These are phyloP conservation scores for Diaporthe amygdali DNA, from an alignment of 2,329 filamentous ascomycete genomes.

Conservation along the genomic window DNA sequence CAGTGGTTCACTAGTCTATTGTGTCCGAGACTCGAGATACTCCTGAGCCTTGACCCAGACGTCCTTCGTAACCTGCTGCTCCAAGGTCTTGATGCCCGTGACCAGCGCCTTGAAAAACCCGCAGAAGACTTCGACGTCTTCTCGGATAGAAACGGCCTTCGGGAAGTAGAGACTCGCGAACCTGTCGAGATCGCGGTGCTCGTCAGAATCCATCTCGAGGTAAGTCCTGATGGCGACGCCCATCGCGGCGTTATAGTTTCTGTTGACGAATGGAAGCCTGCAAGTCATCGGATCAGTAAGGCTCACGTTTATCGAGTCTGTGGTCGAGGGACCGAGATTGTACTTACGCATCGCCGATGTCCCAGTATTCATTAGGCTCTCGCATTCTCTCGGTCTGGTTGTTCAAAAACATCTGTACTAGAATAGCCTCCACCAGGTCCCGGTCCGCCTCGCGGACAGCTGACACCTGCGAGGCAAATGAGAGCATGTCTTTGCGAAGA, in stretches of 20 bases:
- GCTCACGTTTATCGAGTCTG: neutral
- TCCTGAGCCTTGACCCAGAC: constrained; percentile 61
- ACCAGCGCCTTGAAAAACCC: constrained; percentile 64
- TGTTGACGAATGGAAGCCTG: constrained; percentile 25
- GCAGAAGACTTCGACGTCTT: constrained; percentile 63
- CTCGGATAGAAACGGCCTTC: constrained; percentile 60
- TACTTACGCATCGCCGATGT: constrained; percentile 76
- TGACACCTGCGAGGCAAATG: constrained; percentile 83
- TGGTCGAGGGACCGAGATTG: neutral
- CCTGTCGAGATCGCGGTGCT: constrained; percentile 32
- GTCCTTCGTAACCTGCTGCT: constrained; percentile 50
- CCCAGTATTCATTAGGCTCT: constrained; percentile 59
- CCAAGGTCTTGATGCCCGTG: constrained; percentile 60
- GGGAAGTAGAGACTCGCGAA: constrained; percentile 46
- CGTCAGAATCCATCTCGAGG: constrained; percentile 23
- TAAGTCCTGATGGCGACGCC: constrained; percentile 25
- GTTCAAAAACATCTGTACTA: constrained; percentile 80
- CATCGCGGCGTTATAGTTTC: constrained; percentile 25
- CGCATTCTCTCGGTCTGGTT: constrained; percentile 77
- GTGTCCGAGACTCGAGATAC: constrained; percentile 52
- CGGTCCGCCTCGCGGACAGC: constrained; percentile 80
- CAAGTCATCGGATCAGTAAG: constrained; percentile 7
- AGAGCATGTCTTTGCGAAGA: constrained; percentile 85
- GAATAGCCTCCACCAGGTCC: constrained; percentile 82
- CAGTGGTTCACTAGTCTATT: neutral